Evolutionary conservation across 495 filamentous ascomycete species (phyloP), one percentile per base, ranked within the genome.

Genomic region (Cryomyces antarcticus): DNA sequence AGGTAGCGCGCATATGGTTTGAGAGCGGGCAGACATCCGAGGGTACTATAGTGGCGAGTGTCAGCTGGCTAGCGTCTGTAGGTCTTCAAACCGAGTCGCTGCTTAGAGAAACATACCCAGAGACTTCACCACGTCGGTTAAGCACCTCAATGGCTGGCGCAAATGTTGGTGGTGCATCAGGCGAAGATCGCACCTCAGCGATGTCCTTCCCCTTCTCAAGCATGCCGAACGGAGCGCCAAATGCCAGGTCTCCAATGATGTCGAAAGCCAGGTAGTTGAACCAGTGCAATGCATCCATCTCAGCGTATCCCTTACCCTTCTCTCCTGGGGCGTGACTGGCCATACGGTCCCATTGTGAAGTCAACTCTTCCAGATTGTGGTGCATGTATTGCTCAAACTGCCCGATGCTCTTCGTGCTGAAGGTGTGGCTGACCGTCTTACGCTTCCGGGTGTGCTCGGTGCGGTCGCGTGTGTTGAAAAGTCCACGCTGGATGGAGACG

Each of bases 231-330:
- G 62, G 62, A 1, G 52, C 50, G 1, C 62, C 62, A 41, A 65
- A 65, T 7, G 61, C 61, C 46, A 82, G 62, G 52, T 84, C 79
- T 5, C 84, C 85, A 49, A 94, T 94, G 42, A 89, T 82, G 51
- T 94, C 86, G 50, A 94, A 94, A 36, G 86, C 86, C 7, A 93
- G 70, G 57, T 80, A 93, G 62, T 94, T 94, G 70, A 88, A 89
- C 86, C 86, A 94, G 54, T 85, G 70, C 28, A 94, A 68, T 39
- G 76, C 80, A 53, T 93, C 84, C 38, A 93, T 60, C 44, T 73
- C 65, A 7, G 65, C 69, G 51, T 68, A 82, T 17, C 62, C 64
- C 17, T 24, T 24, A 2, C 17, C 17, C 17, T 24, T 24, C 9
- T 36, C 33, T 56, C 68, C 52, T 42, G 63, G 58, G 46, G 71